Evolutionary conservation across 495 filamentous ascomycete genomes (phyloP).

Genomic region (Penicillium parvum): DNA sequence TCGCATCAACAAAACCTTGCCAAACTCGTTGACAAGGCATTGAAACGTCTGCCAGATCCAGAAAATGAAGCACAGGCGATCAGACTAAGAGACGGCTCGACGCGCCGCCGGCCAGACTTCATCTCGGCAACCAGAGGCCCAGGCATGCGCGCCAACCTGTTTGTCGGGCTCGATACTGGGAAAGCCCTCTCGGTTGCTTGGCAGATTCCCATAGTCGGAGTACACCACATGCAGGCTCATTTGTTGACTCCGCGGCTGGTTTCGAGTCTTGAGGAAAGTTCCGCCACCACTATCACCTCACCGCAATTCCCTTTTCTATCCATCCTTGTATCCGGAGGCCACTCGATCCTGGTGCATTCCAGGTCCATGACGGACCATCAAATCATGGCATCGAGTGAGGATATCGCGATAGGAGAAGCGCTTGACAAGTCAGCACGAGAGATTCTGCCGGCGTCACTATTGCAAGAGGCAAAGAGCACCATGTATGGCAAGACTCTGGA

Average conservation of each 20-base stretch:
- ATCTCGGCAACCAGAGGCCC: conserved; percentile 84
- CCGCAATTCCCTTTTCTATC: conserved; percentile 77
- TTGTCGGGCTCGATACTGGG: conserved; percentile 73
- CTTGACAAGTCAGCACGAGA: conserved; percentile 80
- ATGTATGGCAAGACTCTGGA: conserved; percentile 73
- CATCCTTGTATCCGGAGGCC: conserved; percentile 87
- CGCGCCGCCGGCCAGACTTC: conserved; percentile 64
- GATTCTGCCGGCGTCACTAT: conserved; percentile 55
- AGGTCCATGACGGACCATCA: conserved; percentile 58
- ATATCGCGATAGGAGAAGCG: conserved; percentile 79
- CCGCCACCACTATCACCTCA: neutral
- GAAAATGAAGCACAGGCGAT: conserved; percentile 11
- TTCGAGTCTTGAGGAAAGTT: conserved; percentile 44
- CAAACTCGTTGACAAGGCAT: conserved; percentile 58
- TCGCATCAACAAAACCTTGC: conserved; percentile 69
- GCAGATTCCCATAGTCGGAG: conserved; percentile 74
- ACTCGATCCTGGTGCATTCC: conserved; percentile 80
- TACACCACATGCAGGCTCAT: conserved; percentile 98
- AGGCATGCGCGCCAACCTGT: conserved; percentile 74
- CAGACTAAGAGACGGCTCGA: conserved; percentile 20
- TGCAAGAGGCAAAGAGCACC: conserved; percentile 44
- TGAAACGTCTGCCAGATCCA: conserved; percentile 49
- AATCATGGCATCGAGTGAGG: conserved; percentile 63
- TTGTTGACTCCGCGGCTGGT: conserved; percentile 83
- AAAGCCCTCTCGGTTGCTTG: conserved; percentile 84